Base-by-base conservation (phyloP, 1,284 basidiomycete species). In the Microstroma glucosiphilum region DNA sequence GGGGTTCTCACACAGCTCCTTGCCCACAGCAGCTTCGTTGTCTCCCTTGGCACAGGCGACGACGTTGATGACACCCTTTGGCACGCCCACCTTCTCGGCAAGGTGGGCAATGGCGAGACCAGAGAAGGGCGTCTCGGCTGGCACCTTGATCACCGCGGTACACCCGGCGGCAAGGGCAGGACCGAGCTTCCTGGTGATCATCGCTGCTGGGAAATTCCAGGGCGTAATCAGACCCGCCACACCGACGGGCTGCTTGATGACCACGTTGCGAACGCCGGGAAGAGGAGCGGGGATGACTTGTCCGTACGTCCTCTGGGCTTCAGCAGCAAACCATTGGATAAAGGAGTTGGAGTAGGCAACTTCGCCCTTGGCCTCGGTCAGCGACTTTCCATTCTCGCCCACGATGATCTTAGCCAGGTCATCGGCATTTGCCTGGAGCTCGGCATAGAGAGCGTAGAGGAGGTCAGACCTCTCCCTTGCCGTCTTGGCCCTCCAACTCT, bases 101-200 rank as follows among this genome's bases (percentile, higher is more conserved):
- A 96, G 85, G 81, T 93, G 90, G 7, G 86, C 87, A 17, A 96
- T 82, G 3, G 94, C 96, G 21, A 98, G 85, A 17, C 89, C 88
- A 42, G 92, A 92, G 81, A 91, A 96, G 0, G 96, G 96, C 0
- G 96, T 93, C 81, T 99, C 94, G 1, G 92, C 86, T 1, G 96
- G 89, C 1, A 93, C 92, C 79, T 99, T 98, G 80, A 97, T 87
- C 60, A 99, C 93, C 1, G 87, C 85, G 0, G 94, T 97, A 80
- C 96, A 98, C 25, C 96, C 96, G 17, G 92, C 92, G 9, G 92
- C 82, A 17, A 98, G 85, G 15, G 91, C 91, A 30, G 92, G 88
- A 17, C 86, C 90, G 13, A 93, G 82, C 80, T 94, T 94, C 21
- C 91, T 87, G 0, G 89, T 90, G 56, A 92, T 89, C 77, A 78